Base-by-base conservation (phyloP, 345 rosid genomes). In the Kernera saxatilis region DNA sequence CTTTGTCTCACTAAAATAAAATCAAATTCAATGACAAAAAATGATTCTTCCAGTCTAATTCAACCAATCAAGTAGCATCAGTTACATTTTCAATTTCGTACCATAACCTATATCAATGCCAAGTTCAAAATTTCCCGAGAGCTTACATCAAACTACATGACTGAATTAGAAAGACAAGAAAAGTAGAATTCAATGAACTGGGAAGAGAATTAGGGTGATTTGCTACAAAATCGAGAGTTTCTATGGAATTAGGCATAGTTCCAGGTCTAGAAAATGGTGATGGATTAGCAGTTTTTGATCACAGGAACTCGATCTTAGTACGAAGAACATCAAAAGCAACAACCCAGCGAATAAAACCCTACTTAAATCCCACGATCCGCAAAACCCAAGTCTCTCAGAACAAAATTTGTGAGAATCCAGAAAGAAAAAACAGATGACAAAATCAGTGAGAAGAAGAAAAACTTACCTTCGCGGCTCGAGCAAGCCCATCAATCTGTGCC, bases 401-500 rank as follows among this genome's bases (percentile, higher is more conserved):
- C 18, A 37, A 37, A 29, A 17, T 8, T 63, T 26, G 5, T 5
- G 46, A 62, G 10, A 65, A 22, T 50, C 33, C 6, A 13, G 11
- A 52, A 27, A 27, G 5, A 27, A 27, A 5, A 3, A 3, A 49
- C 10, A 22, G 13, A 21, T 2, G 3, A 9, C 33, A 50, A 45
- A 44, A 44, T 41, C 14, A 36, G 17, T 17, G 60, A 18, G 29
- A 17, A 8, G 13, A 1, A 13, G 3, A 10, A 5, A 4, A 17
- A 9, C 27, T 18, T 40, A 91, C 98, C 97, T 83, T 83, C 9
- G 95, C 80, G 49, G 97, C 96, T 58, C 87, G 86, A 62, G 85
- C 87, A 73, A 93, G 96, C 35, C 82, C 96, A 60, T 89, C 93
- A 67, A 89, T 71, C 68, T 83, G 90, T 45, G 88, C 79, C 0